Base-by-base conservation (phyloP, 2,329 filamentous ascomycete species). In the Fonsecaea pedrosoi region DNA sequence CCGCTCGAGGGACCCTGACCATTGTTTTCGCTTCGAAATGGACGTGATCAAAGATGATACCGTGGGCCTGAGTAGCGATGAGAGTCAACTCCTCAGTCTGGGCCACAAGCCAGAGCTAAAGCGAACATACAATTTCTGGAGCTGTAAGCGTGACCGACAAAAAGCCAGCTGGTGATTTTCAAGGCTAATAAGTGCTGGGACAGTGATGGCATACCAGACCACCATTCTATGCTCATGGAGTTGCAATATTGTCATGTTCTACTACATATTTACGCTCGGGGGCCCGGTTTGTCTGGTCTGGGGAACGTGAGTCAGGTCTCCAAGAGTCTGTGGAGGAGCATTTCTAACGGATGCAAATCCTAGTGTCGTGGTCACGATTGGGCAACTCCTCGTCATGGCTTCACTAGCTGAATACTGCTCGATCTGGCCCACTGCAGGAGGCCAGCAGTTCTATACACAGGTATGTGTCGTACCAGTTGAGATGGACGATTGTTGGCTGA, bases 391-490 rank as follows among this genome's bases (percentile, higher is more conserved):
- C 15, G 65, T 70, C n/a, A 70, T 70, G 68, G 65, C 68, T 18
- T 69, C 67, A 21, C 48, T 71, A 35, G 69, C 67, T 8, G 69
- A 71, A 59, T 70, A 69, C 58, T 59, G 54, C 45, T 68, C 68
- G 13, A 61, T 70, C 12, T 71, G 65, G 65, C 69, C 69, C 10
- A 70, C 69, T 1, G 69, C 69, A 30, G 69, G 69, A 6, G 69
- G 69, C 2, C 68, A 70, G 59, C 67, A 71, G 21, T 69, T 70
- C 60, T 71, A 67, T 55, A 69, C 64, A 18, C 68, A 70, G 54
- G 62, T 69, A 61, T 32, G 48, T 4, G 18, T 30, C 7, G 21
- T n/a, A n/a, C 4, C 13, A n/a, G 32, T 34, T 13, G 45, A 10
- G 25, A 18, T n/a, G 1, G n/a, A 38, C 3, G 21, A 57, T 25